Evolutionary conservation across 305 asterid genomes (phyloP), one percentile per base, ranked within the genome.

Genomic region (Fraxinus platypoda): DNA sequence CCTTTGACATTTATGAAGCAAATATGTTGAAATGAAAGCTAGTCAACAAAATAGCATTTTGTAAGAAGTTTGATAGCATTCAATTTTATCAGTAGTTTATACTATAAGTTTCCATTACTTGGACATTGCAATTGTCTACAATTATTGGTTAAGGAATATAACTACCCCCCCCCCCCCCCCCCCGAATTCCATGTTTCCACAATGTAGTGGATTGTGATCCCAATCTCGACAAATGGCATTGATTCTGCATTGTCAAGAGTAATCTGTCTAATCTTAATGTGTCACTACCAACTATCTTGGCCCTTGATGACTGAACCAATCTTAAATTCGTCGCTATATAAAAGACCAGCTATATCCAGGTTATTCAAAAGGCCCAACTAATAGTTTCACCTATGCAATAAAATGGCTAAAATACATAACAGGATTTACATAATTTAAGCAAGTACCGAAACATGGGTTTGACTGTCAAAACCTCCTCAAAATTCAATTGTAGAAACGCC

Each of bases 341-440:
- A n/a, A 57, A 15, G 31, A 28, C 28, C 31, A 66, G 25, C 21
- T 70, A 52, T 31, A 75, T 34, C 68, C 79, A 43, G 78, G 49
- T 76, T 37, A 85, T 59, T 74, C 71, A 54, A 35, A 70, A 70
- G 41, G 17, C 80, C 81, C 78, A 74, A 26, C 52, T 49, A 17
- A 15, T 68, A 76, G 25, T 62, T n/a, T 35, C 19, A 76, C 38
- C 33, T 35, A 76, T 28, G 34, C 54, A 49, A 84, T 21, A 34
- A 17, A 37, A 70, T 28, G 37, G 37, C 23, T 70, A 28, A 25
- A 11, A 1, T 66, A 52, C 41, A 57, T 12, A 49, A 41, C 33
- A 76, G 26, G 19, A 64, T 74, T 15, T 28, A 12, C 4, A 31
- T 3, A 74, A 17, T 71, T 43, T 26, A 68, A 33, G 34, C 46